These are phyloP conservation scores for Cicer pinnatifidum DNA, from an alignment of 306 rosid species.

Conservation along the genomic window DNA sequence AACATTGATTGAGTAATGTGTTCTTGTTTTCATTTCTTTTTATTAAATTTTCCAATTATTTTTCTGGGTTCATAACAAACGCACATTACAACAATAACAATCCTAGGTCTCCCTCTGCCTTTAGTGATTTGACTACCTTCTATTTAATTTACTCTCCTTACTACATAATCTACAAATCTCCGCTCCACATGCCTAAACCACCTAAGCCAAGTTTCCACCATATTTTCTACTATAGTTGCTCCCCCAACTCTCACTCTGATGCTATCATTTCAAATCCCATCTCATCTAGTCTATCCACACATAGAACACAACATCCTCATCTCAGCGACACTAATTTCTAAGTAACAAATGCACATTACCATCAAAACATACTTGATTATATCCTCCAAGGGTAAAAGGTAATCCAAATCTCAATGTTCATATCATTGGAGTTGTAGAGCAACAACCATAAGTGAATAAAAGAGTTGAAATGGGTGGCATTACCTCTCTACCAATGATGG, in stretches of 20 bases:
- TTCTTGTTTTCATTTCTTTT: background rate
- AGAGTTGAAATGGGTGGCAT: conserved; percentile 19
- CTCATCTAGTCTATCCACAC: too few species aligned
- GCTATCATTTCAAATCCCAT: too few species aligned
- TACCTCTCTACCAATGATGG: conserved; percentile 96
- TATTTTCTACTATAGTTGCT: too few species aligned
- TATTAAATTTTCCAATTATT: background rate
- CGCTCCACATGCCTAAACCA: too few species aligned
- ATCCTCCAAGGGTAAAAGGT: background rate
- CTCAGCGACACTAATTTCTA: too few species aligned
- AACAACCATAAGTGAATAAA: conserved; percentile 20
- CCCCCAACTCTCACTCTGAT: too few species aligned
- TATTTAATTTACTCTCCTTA: too few species aligned
- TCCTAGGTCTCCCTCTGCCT: too few species aligned
- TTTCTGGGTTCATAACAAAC: conserved; percentile 16
- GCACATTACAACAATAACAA: background rate
- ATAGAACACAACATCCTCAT: too few species aligned
- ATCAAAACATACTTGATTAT: conserved; percentile 15
- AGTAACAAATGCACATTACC: background rate
- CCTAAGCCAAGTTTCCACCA: too few species aligned
- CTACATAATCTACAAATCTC: too few species aligned
- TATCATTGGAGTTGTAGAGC: conserved; percentile 20
- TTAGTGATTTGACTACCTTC: too few species aligned
- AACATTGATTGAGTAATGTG: background rate
- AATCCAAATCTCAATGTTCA: conserved; percentile 21